Evolutionary conservation across 495 filamentous ascomycete genomes (phyloP), one percentile per base, ranked within the genome.

Genomic region (Aspergillus nidulans): DNA sequence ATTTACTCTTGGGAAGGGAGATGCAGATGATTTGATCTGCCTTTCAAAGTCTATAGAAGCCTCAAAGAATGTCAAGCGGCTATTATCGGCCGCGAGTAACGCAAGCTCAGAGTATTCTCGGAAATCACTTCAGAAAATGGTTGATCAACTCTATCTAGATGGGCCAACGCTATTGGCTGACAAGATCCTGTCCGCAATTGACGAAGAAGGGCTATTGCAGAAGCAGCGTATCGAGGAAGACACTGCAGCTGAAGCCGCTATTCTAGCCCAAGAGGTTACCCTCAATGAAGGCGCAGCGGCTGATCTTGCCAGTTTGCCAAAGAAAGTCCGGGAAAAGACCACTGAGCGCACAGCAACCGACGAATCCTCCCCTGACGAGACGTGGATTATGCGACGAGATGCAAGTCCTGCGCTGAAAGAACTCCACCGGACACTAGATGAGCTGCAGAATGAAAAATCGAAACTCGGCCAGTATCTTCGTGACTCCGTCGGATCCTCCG

Each of bases 1-100:
- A 57, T 96, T 99, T 60, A 86, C 92, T 2, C 76, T 97, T 8
- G 91, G 91, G 15, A 81, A 89, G 46, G 94, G 92, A n/a, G 90
- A 96, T 59, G 77, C 92, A n/a, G 92, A 97, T 67, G 94, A 97
- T 63, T 75, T 99, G 21, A 75, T 97, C 16, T 84, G 81, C 19
- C 77, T 99, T 12, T 88, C 89, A 4, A 83, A 80, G 49, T 95
- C 94, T 0, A 88, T 97, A 53, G 76, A 85, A 51, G 87, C 89
- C 5, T 92, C 91, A 2, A 78, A 84, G 26, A 79, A 86, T 6
- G 85, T 97, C 39, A 79, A 79, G 25, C 63, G 73, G 32, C 60
- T 81, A 1, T 60, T 89, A 16, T 61, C 56, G 3, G 49, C 25
- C 20, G 30, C 52, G 57, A 30, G 32, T 48, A 4, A 60, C 59